Conservation (phyloP, 495 filamentous ascomycete species). For the Aspergillus steynii region DNA sequence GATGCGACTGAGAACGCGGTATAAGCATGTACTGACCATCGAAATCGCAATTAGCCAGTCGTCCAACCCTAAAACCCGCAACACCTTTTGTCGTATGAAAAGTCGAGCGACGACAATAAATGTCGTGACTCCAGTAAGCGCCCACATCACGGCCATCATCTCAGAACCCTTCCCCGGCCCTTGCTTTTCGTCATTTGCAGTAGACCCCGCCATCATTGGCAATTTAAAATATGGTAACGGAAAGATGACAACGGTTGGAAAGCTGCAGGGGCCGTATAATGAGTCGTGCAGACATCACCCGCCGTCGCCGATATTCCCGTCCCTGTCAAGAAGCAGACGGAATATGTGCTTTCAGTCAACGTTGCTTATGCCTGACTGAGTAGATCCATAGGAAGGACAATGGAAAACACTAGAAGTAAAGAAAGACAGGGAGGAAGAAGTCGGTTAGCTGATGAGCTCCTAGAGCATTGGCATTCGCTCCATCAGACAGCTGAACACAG, state of each 20-base stretch:
- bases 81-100: slow-evolving; percentile 45
- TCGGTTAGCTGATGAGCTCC: neutral
- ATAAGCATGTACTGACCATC: slow-evolving; percentile 28
- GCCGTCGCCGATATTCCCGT: neutral
- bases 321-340: neutral
- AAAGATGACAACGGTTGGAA: neutral
- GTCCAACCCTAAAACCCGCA: slow-evolving; percentile 48
- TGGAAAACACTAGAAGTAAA: neutral
- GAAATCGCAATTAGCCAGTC: slow-evolving; percentile 51
- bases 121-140: slow-evolving; percentile 32
- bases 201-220: slow-evolving; percentile 12
- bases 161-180: slow-evolving; percentile 32
- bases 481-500: neutral
- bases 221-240: neutral
- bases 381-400: neutral
- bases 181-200: neutral
- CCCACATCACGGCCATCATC: slow-evolving; percentile 45
- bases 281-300: neutral
- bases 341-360: neutral
- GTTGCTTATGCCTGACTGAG: neutral
- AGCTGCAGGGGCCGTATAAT: neutral
- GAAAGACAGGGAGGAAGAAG: neutral
- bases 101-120: slow-evolving; percentile 41
- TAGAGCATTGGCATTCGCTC: neutral
- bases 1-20: neutral